Evolutionary conservation across 2,329 filamentous ascomycete species (phyloP).

Genomic region (Stemphylium beticola): DNA sequence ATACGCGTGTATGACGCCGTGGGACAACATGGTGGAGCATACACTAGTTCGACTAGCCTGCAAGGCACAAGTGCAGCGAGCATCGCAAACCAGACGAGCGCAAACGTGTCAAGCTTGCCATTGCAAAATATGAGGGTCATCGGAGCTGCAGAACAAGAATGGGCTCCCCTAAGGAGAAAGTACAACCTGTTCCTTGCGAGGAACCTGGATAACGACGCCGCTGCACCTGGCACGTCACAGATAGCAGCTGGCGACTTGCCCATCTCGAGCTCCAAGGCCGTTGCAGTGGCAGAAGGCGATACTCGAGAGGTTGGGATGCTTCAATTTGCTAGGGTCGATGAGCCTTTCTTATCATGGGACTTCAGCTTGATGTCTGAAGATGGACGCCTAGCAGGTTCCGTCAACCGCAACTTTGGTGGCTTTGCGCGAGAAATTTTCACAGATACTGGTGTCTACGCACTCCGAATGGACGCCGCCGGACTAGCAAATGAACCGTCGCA

Average conservation of each 20-base stretch:
- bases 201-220: constrained; percentile 48
- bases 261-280: constrained; percentile 57
- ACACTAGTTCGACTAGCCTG: constrained; percentile 51
- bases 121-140: constrained; percentile 66
- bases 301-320: constrained; percentile 54
- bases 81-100: constrained; percentile 52
- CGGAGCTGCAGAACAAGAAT: constrained; percentile 68
- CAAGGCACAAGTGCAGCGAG: constrained; percentile 54
- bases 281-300: constrained; percentile 50
- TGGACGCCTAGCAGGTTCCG: constrained; percentile 61
- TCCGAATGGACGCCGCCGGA: constrained; percentile 67
- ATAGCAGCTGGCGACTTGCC: constrained; percentile 54
- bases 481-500: constrained; percentile 48
- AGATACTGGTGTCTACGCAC: constrained; percentile 68
- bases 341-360: constrained; percentile 69
- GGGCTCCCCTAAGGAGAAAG: constrained; percentile 67
- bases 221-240: constrained; percentile 46
- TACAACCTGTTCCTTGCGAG: constrained; percentile 70
- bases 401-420: constrained; percentile 68
- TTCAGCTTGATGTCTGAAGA: constrained; percentile 63
- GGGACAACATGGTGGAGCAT: constrained; percentile 25
- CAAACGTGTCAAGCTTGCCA: constrained; percentile 61
- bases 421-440: constrained; percentile 70
- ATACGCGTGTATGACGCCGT: constrained; percentile 52
- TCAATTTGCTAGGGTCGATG: constrained; percentile 68